phyloP scores from a whole-genome alignment of 257 asterid species.

The Primulina tabacum region DNA sequence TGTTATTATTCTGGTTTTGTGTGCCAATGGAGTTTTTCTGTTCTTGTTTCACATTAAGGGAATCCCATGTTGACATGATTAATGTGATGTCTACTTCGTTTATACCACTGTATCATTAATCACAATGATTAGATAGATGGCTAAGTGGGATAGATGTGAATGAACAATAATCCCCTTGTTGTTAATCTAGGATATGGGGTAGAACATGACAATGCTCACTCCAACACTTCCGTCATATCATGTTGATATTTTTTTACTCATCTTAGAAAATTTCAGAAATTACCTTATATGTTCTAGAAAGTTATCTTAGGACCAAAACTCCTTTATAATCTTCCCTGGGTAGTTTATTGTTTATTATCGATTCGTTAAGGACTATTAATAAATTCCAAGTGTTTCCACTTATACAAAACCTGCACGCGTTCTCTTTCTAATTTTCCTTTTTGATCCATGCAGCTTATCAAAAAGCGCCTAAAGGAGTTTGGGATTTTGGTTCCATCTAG shows the following conservation, averaged over 20 bases:
- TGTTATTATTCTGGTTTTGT: conserved; percentile 24
- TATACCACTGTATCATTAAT: background rate
- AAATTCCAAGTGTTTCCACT: conserved; percentile 14
- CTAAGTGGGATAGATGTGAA: background rate
- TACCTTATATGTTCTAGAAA: conserved; percentile 13
- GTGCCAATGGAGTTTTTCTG: conserved; percentile 15
- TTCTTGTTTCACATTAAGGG: background rate
- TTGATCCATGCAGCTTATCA: conserved; percentile 67
- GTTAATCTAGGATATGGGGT: background rate
- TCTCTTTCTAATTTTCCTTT: conserved; percentile 18
- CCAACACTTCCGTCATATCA: background rate
- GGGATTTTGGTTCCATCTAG: conserved; percentile 92
- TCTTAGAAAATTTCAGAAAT: background rate
- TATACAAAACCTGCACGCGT: conserved; percentile 7
- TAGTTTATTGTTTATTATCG: conserved; percentile 2
- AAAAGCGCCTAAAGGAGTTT: conserved; percentile 90
- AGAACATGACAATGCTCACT: background rate
- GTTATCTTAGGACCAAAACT: background rate
- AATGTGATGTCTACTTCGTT: background rate
- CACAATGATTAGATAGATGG: background rate
- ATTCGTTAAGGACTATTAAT: conserved; percentile 15
- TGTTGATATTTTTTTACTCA: background rate
- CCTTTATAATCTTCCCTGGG: background rate
- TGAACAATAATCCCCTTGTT: background rate
- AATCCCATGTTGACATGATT: conserved; percentile 14